Conservation (phyloP, 106 monocot species). For the Allium fistulosum region DNA sequence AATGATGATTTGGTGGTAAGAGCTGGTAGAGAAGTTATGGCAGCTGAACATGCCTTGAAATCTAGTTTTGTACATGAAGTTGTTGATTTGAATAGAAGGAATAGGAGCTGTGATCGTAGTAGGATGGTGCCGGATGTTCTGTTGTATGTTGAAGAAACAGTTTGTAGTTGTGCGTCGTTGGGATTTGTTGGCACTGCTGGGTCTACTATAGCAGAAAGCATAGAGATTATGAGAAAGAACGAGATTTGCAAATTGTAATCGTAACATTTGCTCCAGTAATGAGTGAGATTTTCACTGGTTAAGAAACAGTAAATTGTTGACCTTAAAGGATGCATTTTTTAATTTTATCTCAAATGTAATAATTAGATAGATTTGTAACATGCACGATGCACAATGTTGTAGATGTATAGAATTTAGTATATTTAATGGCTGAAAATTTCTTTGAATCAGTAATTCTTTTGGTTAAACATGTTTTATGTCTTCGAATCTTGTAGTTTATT, state of each 20-base stretch:
- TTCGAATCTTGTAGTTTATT: too few species aligned
- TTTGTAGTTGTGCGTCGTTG: constrained; percentile 87
- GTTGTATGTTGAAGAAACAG: constrained; percentile 62
- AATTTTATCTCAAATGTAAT: too few species aligned
- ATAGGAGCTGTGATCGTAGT: constrained; percentile 12
- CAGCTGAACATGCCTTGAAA: constrained; percentile 40
- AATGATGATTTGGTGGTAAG: constrained; percentile 41
- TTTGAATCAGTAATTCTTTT: too few species aligned
- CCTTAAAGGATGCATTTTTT: too few species aligned
- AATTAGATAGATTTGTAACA: too few species aligned
- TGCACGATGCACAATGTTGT: too few species aligned
- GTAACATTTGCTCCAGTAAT: neutral
- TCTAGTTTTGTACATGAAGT: constrained; percentile 25
- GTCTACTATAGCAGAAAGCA: constrained; percentile 83
- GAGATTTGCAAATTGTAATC: constrained; percentile 38
- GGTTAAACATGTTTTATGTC: too few species aligned
- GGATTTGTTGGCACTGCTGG: constrained; percentile 95
- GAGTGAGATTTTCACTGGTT: too few species aligned
- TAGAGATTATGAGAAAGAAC: constrained; percentile 73
- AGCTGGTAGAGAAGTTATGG: constrained; percentile 48
- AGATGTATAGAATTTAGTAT: too few species aligned
- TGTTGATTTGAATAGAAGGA: neutral
- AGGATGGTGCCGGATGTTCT: constrained; percentile 48
- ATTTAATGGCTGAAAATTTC: too few species aligned
- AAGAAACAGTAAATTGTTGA: too few species aligned